Percentiles rank a stretch among this genome's conserved stretches.
Evolutionary conservation across 148 eudicot species (phyloP).

Genomic region (Linanthus parryae): DNA sequence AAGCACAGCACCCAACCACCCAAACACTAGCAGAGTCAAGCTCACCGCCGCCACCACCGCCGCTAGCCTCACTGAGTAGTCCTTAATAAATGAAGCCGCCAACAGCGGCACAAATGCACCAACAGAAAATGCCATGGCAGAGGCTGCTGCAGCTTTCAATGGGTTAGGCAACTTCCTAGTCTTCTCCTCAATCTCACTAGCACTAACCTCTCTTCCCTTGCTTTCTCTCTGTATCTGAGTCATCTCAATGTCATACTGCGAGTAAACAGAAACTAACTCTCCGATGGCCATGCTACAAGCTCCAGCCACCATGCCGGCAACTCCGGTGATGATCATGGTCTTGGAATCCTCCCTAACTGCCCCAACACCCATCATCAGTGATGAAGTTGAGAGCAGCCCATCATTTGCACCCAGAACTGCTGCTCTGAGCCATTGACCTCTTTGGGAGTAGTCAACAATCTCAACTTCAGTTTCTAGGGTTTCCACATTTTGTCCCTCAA

Average conservation of each 20-base stretch:
- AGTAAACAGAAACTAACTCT: slow-evolving; percentile 28
- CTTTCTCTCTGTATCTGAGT: slow-evolving; percentile 34
- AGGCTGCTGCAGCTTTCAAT: slow-evolving; percentile 27
- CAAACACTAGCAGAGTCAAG: slow-evolving; percentile 22
- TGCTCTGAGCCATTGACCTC: slow-evolving; percentile 31
- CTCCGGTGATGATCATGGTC: slow-evolving; percentile 31
- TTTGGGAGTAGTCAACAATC: slow-evolving; percentile 13
- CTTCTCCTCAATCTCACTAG: not conserved
- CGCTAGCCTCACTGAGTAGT: slow-evolving; percentile 22
- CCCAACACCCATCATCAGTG: slow-evolving; percentile 30
- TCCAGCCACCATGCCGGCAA: slow-evolving; percentile 30
- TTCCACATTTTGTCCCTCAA: no score
- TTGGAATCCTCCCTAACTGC: slow-evolving; percentile 23
- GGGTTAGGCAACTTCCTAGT: slow-evolving; percentile 26
- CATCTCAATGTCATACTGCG: slow-evolving; percentile 27
- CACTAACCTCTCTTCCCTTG: not conserved
- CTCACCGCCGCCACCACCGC: slow-evolving; percentile 21
- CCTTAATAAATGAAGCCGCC: slow-evolving; percentile 22
- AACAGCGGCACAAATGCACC: slow-evolving; percentile 34
- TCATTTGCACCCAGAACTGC: slow-evolving; percentile 32
- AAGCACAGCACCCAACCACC: slow-evolving; percentile 7
- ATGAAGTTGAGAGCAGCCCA: slow-evolving; percentile 22
- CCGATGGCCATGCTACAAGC: slow-evolving; percentile 45
- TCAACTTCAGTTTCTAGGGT: no score
- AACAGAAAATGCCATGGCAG: slow-evolving; percentile 22